Evolutionary conservation across 2,329 filamentous ascomycete species (phyloP).

Genomic region (Purpureocillium takamizusanense): DNA sequence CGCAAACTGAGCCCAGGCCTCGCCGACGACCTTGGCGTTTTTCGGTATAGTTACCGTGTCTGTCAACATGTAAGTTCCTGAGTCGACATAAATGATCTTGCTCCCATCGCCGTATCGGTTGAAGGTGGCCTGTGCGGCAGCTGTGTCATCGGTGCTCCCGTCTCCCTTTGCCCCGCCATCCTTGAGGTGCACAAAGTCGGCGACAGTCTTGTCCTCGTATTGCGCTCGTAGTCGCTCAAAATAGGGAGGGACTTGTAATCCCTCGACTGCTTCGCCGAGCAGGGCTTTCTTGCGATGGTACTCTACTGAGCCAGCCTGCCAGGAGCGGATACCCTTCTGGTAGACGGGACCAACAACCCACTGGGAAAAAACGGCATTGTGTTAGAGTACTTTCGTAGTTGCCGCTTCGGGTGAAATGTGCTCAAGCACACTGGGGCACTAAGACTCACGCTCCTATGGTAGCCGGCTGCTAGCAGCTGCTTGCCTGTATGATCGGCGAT

Average conservation of each 20-base stretch:
- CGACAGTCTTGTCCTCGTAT: background rate
- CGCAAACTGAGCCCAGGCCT: conserved; percentile 37
- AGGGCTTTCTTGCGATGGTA: no score
- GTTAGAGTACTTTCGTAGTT: no score
- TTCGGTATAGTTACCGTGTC: conserved; percentile 36
- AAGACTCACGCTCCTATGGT: no score
- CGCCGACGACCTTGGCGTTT: conserved; percentile 36
- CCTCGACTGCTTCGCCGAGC: background rate
- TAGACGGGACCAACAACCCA: no score
- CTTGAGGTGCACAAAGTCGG: conserved; percentile 5
- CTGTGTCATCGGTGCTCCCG: conserved; percentile 55
- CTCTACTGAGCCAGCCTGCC: no score
- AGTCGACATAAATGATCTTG: conserved; percentile 5
- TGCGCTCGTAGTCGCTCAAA: background rate
- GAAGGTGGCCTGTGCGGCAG: conserved; percentile 16
- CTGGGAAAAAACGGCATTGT: no score
- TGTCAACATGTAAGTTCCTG: conserved; percentile 31
- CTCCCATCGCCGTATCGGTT: conserved; percentile 17
- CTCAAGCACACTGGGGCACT: no score
- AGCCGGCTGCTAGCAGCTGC: no score
- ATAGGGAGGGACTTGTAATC: background rate
- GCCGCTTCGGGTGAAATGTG: no score
- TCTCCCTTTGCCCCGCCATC: conserved; percentile 52
- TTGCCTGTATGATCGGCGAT: no score
- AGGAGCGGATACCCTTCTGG: no score